Conservation (phyloP, 2,329 filamentous ascomycete genomes). For the Talaromyces islandicus region DNA sequence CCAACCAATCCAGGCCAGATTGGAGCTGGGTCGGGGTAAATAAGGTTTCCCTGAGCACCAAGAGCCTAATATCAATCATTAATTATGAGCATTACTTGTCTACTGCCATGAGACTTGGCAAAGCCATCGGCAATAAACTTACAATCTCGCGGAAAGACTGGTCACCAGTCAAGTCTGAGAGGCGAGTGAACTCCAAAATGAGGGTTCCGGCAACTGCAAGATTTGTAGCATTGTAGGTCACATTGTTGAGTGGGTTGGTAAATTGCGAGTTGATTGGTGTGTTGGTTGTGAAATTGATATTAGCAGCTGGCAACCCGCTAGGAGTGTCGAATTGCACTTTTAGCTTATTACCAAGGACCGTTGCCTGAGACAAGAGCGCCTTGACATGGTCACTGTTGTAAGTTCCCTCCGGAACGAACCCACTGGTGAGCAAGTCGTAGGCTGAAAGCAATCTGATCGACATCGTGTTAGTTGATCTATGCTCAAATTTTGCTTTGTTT, state of each 20-base stretch:
- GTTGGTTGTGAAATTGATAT: conserved; percentile 14
- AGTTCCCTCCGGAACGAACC: conserved; percentile 13
- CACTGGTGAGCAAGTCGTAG: conserved; percentile 18
- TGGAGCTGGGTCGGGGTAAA: conserved; percentile 17
- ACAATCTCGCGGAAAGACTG: conserved; percentile 16
- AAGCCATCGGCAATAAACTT: not conserved
- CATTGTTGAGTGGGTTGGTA: conserved; percentile 14
- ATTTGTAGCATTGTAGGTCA: conserved; percentile 17
- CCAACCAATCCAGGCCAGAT: conserved; percentile 17
- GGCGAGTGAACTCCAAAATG: conserved; percentile 17
- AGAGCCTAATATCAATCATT: conserved; percentile 9
- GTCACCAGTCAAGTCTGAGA: conserved; percentile 19
- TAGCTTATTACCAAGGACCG: conserved; percentile 15
- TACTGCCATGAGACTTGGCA: not conserved
- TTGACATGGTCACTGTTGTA: conserved; percentile 17
- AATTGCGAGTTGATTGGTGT: conserved; percentile 10
- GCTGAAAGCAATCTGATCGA: conserved; percentile 14
- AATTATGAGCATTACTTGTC: not conserved
- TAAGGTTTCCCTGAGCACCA: conserved; percentile 14
- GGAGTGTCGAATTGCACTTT: conserved; percentile 15
- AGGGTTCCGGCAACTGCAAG: conserved; percentile 18
- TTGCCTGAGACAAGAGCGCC: conserved; percentile 15
- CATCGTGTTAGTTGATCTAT: not conserved
- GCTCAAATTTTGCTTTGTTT: too few species aligned
- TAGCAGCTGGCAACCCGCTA: conserved; percentile 12